A percentile compares a stretch with the other conserved stretches of the same genome.
Conservation (phyloP, 768 basidiomycete species). For the Hypholoma fasciculare region DNA sequence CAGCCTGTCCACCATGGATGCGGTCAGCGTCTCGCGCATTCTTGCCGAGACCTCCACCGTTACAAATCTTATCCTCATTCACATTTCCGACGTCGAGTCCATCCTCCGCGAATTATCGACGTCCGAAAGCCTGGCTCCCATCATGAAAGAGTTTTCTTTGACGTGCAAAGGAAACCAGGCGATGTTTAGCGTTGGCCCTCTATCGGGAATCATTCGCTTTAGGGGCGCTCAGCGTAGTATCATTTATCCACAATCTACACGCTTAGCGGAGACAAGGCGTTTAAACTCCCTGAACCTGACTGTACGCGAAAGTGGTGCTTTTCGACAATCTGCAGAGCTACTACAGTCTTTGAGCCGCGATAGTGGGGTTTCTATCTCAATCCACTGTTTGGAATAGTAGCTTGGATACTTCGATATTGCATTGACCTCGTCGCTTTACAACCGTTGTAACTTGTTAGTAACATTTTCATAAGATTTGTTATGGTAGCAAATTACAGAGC, state of each 20-base stretch:
- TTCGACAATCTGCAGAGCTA: neutral
- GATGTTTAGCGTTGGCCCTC: constrained; percentile 1
- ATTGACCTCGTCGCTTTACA: neutral
- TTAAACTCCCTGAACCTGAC: neutral
- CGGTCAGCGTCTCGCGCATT: constrained; percentile 4
- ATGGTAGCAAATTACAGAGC: too few species aligned
- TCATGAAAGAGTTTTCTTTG: constrained; percentile 1
- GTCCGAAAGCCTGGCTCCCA: neutral
- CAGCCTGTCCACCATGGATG: constrained; percentile 5
- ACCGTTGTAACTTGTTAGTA: neutral
- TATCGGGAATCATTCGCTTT: constrained; percentile 3
- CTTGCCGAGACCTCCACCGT: constrained; percentile 4
- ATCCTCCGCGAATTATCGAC: constrained; percentile 4
- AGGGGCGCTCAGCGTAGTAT: neutral
- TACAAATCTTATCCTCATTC: constrained; percentile 1
- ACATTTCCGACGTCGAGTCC: constrained; percentile 4
- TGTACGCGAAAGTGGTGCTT: neutral
- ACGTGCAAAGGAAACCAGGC: constrained; percentile 8
- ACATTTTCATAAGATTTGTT: neutral
- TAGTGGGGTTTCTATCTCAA: neutral
- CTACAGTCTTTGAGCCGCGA: neutral
- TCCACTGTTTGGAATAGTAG: neutral
- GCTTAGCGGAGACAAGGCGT: neutral
- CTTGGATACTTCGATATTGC: neutral
- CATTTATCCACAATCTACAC: neutral